Percentiles rank a stretch among this genome's conserved stretches.
These are phyloP conservation scores for Sarocladium brachiariae DNA, from an alignment of 2,329 filamentous ascomycete species.

Conservation along the genomic window DNA sequence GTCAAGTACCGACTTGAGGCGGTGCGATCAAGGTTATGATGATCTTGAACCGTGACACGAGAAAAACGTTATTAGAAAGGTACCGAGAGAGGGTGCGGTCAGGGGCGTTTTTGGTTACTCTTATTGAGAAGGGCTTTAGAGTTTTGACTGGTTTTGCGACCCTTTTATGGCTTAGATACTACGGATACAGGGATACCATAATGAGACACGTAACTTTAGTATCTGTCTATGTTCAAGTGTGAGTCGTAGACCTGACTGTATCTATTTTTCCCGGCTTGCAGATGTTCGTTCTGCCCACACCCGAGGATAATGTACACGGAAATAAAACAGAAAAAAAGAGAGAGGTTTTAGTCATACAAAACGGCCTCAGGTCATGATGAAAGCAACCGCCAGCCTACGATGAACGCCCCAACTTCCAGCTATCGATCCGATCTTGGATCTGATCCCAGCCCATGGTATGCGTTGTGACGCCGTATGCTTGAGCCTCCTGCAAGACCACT, in stretches of 20 bases:
- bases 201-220: not conserved
- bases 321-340: too few relatives aligned
- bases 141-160: not conserved
- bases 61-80: too few relatives aligned
- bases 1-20: slow-evolving; percentile 92
- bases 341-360: slow-evolving; percentile 4
- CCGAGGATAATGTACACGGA: not conserved
- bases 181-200: slow-evolving; percentile 4
- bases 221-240: slow-evolving; percentile 4
- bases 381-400: not conserved
- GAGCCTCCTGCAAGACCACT: slow-evolving; percentile 88
- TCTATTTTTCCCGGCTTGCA: not conserved
- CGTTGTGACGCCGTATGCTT: slow-evolving; percentile 61
- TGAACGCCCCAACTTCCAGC: slow-evolving; percentile 63
- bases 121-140: not conserved
- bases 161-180: too few relatives aligned
- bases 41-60: not conserved
- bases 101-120: too few relatives aligned
- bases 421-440: slow-evolving; percentile 78
- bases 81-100: too few relatives aligned
- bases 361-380: not conserved
- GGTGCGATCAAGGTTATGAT: slow-evolving; percentile 66
- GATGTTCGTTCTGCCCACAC: not conserved
- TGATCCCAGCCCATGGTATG: slow-evolving; percentile 75
- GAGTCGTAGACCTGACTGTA: slow-evolving; percentile 1